Evolutionary conservation across 805 yeast genomes (phyloP).

Genomic region (Candida golubevii): DNA sequence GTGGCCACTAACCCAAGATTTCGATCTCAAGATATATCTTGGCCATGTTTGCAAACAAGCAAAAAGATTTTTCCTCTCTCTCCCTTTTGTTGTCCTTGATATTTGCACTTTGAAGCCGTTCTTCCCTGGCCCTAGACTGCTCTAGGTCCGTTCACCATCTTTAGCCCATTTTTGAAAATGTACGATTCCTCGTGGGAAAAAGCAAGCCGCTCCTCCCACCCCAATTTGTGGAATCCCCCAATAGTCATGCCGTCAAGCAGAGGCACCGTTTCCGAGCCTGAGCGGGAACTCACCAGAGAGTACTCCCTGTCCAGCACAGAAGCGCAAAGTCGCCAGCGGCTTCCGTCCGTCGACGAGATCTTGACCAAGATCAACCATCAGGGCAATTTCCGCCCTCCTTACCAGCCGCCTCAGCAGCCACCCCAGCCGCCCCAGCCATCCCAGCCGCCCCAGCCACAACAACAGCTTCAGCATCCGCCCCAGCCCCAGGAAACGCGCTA

Average conservation of each 20-base stretch:
- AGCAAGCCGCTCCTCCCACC: constrained; percentile 9
- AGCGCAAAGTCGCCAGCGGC: constrained; percentile 1
- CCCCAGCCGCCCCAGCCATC: neutral
- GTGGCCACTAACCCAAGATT: constrained; percentile 1
- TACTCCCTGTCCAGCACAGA: neutral
- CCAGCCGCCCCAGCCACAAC: too few species aligned
- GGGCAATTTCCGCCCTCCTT: constrained; percentile 1
- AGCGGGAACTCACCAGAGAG: constrained; percentile 1
- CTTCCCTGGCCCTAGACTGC: too few species aligned
- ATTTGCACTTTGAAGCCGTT: neutral
- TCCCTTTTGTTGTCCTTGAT: neutral
- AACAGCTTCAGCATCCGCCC: too few species aligned
- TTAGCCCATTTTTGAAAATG: constrained; percentile 7
- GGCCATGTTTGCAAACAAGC: constrained; percentile 4
- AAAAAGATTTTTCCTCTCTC: neutral
- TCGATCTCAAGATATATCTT: constrained; percentile 1
- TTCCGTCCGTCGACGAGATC: constrained; percentile 13
- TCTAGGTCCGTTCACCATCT: neutral
- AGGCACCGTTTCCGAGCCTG: constrained; percentile 5
- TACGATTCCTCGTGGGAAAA: constrained; percentile 11
- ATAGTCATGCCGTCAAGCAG: constrained; percentile 5
- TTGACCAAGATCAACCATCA: constrained; percentile 7
- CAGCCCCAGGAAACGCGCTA: constrained; percentile 1
- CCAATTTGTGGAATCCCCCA: constrained; percentile 11
- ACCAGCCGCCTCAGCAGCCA: neutral